These are phyloP conservation scores for Boletus rubropictus DNA, from an alignment of 768 basidiomycete genomes.

Conservation along the genomic window DNA sequence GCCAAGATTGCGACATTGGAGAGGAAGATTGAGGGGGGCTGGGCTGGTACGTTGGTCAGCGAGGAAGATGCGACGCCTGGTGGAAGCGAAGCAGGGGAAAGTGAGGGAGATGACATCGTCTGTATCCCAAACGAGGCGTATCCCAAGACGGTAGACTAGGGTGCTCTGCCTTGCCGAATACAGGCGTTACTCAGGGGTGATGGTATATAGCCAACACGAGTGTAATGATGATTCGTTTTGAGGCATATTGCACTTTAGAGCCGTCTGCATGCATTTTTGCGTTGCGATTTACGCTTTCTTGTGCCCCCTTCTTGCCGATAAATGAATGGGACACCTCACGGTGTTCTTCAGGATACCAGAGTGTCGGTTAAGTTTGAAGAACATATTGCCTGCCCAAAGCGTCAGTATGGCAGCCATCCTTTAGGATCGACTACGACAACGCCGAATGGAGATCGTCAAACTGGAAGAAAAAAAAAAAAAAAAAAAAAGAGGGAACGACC, in stretches of 20 bases:
- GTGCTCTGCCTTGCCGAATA: conserved; percentile 2
- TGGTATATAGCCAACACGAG: conserved; percentile 9
- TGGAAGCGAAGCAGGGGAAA: conserved; percentile 20
- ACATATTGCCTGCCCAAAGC: conserved; percentile 6
- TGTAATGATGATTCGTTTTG: conserved; percentile 7
- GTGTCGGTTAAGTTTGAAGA: conserved; percentile 11
- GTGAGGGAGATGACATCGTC: conserved; percentile 26
- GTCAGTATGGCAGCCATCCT: conserved; percentile 3
- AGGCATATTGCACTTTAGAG: conserved; percentile 14
- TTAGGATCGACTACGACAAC: conserved; percentile 1
- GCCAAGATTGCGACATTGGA: conserved; percentile 59
- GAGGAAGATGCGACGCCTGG: conserved; percentile 36
- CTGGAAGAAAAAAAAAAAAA: too few relatives aligned
- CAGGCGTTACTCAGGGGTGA: conserved; percentile 15
- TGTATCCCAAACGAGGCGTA: conserved; percentile 26
- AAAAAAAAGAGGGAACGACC: neutral
- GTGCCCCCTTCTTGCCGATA: neutral
- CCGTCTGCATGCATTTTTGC: neutral
- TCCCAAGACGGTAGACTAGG: conserved; percentile 10
- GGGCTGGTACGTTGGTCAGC: conserved; percentile 60
- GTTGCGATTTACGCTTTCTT: neutral
- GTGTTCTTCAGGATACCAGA: conserved; percentile 8
- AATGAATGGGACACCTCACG: conserved; percentile 4
- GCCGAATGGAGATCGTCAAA: too few relatives aligned
- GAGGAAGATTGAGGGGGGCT: conserved; percentile 50